A percentile compares a stretch with the other conserved stretches of the same genome.
Conservation (phyloP, 78 protist species). For the Dictyostelium firmibasis region DNA sequence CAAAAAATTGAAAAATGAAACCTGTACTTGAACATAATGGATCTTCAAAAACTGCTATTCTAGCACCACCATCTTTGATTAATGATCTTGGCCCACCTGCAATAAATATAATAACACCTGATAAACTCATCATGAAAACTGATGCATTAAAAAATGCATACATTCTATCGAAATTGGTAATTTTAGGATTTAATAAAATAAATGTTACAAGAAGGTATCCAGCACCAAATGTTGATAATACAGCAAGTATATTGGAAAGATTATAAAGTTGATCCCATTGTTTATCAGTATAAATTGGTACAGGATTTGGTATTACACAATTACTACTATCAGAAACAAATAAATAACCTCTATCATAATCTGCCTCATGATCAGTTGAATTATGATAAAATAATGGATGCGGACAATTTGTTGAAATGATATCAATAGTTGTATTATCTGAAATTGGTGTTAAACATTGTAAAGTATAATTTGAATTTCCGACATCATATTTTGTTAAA, state of each 20-base stretch:
- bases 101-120: constrained; percentile 3
- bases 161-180: constrained; percentile 8
- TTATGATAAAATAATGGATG: neutral
- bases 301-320: constrained; percentile 33
- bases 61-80: neutral
- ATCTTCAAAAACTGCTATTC: neutral
- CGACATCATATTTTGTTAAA: neutral
- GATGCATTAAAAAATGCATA: neutral
- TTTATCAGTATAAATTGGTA: constrained; percentile 10
- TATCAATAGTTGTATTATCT: neutral
- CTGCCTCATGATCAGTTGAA: constrained; percentile 28
- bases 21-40: constrained; percentile 1
- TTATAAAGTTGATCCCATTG: constrained; percentile 17
- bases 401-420: neutral
- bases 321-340: neutral
- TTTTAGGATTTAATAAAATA: constrained; percentile 12
- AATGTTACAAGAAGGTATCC: constrained; percentile 10
- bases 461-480: neutral
- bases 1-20: constrained; percentile 4
- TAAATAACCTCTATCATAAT: neutral
- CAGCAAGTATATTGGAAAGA: neutral
- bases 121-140: neutral
- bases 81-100: constrained; percentile 1
- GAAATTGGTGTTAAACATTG: neutral
- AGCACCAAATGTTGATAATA: constrained; percentile 1